Base-by-base conservation (phyloP, 306 rosid genomes). In the Prunus mume region DNA sequence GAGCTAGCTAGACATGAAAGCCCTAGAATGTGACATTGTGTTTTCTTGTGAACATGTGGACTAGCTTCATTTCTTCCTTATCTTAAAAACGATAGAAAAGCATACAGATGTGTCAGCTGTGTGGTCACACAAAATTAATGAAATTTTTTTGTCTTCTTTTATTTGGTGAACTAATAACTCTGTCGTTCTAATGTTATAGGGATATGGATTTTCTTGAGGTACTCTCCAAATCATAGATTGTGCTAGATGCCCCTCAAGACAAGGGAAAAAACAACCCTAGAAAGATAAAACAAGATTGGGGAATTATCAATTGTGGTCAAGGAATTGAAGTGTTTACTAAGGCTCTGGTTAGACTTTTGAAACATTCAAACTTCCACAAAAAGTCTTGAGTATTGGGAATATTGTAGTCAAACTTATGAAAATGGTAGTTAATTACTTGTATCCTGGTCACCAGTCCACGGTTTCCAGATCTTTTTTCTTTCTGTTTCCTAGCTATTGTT, bases 51-150 rank as follows among this genome's bases (percentile, higher is more conserved):
- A 74, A 72, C 79, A 71, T 81, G 85, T 85, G 86, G 88, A 79
- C 90, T 75, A 66, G 68, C 73, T 81, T 86, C 77, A 71, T 78
- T 81, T 82, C 57, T 79, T 82, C 76, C 83, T 82, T 87, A 85
- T 82, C 88, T 82, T 17, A 7, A 71, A 52, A 72, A 27, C 56
- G 41, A 4, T 28, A 61, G 54, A 78, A 25, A 15, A 28, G 27
- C 28, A 57, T 30, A 70, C 62, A 83, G 71, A 77, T 71, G 76
- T 81, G 90, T 80, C 82, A 62, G 75, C 55, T 84, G 76, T 84
- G 72, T 58, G 70, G 58, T 82, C 85, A 83, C 87, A 49, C 71
- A 75, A 58, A 75, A 58, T 7, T 46, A 22, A 46, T 30, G 19
- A 51, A 3, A 9, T 0, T 12, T 13, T 8, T 60, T 60, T 60